Evolutionary conservation across 192 early-diverging fungal species (phyloP), one percentile per base, ranked within the genome.

Genomic region (Allomyces arbusculus): DNA sequence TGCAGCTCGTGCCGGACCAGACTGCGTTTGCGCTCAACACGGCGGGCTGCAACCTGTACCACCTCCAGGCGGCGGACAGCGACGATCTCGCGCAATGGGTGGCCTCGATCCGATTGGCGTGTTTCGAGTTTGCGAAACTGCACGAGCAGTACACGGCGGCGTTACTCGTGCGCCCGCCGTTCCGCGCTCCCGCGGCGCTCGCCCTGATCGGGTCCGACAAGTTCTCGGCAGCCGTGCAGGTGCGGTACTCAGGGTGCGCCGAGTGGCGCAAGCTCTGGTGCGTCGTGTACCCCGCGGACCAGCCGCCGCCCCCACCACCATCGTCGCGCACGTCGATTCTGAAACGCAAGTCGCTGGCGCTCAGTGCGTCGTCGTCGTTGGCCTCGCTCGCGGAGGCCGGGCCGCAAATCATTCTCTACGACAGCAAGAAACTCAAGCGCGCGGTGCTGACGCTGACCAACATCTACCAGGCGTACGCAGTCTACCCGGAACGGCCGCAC

Each of bases 101-200:
- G 23, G 76, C 77, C 40, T 84, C 85, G 1, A 80, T 89, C 64
- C 80, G 87, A 19, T 77, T 90, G 19, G 79, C 84, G 23, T 86
- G 86, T 69, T 90, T 82, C 63, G 89, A 90, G 72, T 80, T 80
- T 20, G 76, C 82, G 16, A 82, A 83, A 71, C 73, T 90, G 16
- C 84, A 89, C 64, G 89, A 90, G 72, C 80, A 83, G 63, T 90
- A 87, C 62, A 86, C 89, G 10, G 71, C 77, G 10, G 80, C 78
- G 1, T 6, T 58, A 16, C 50, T 58, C 16, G 16, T 14, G 16
- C 12, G 50, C 16, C 50, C 50, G 16, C 33, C 33, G 7, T 40
- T 40, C 33, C 33, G 33, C 33, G 50, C 20, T 8, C 16, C 20
- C 50, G 50, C 50, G 50, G 12, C 50, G 50, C 12, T 58, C 16